Percentiles rank a stretch among this genome's conserved stretches.
Evolutionary conservation across 768 basidiomycete genomes (phyloP).

Genomic region (Gymnopilus dilepis): DNA sequence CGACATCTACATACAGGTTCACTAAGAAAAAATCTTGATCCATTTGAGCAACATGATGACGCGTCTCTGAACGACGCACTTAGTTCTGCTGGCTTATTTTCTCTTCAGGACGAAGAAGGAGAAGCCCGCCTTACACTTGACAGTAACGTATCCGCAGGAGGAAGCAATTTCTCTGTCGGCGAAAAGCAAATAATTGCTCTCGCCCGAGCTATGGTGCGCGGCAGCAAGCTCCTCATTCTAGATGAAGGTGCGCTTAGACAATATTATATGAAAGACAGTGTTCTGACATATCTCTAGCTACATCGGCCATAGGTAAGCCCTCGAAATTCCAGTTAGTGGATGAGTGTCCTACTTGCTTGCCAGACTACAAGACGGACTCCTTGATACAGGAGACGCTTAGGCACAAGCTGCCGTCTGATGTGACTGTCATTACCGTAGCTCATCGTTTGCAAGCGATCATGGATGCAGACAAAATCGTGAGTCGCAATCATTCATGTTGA

Average conservation of each 20-base stretch:
- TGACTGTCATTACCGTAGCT: slow-evolving; percentile 5
- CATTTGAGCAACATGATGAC: slow-evolving; percentile 2
- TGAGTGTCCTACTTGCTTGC: too few relatives aligned
- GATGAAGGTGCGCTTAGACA: not conserved
- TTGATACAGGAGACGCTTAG: not conserved
- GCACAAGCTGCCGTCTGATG: not conserved
- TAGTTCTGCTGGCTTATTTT: not conserved
- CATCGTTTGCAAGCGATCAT: slow-evolving; percentile 1
- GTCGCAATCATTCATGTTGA: not conserved
- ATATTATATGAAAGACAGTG: not conserved
- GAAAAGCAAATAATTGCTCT: slow-evolving; percentile 6
- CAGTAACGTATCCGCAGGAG: not conserved
- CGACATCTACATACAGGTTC: not conserved
- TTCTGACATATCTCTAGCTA: not conserved
- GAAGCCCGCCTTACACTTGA: slow-evolving; percentile 4
- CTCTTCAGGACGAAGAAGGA: slow-evolving; percentile 1
- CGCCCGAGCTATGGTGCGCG: slow-evolving; percentile 2
- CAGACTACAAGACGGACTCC: slow-evolving; percentile 2
- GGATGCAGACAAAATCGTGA: too few relatives aligned
- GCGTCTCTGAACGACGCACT: slow-evolving; percentile 4
- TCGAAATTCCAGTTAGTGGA: not conserved
- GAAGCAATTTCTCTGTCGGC: slow-evolving; percentile 1
- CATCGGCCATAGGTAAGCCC: not conserved
- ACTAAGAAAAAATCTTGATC: not conserved
- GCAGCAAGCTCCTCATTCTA: slow-evolving; percentile 2